These are phyloP conservation scores for Oryza officinalis DNA, from an alignment of 176 grass and related monocot genomes.

Conservation along the genomic window DNA sequence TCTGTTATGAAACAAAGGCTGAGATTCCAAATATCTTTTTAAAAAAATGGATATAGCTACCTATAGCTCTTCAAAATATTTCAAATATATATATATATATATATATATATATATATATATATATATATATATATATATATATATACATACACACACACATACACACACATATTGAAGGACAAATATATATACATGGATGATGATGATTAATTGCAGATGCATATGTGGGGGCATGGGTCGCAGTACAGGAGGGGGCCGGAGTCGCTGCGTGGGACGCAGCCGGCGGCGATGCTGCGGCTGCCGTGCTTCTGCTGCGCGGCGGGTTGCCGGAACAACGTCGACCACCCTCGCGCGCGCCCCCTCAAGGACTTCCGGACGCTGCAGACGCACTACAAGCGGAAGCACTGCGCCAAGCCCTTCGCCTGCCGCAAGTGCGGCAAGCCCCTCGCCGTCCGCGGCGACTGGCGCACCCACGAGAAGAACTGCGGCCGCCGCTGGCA, in stretches of 20 bases:
- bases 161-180: too few relatives aligned
- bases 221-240: constrained; percentile 76
- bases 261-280: constrained; percentile 62
- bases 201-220: constrained; percentile 43
- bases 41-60: too few relatives aligned
- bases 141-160: too few relatives aligned
- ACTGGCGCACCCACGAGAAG: constrained; percentile 96
- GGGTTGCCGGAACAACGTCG: constrained; percentile 57
- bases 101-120: too few relatives aligned
- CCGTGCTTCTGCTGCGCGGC: constrained; percentile 66
- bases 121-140: too few relatives aligned
- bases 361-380: constrained; percentile 75
- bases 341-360: constrained; percentile 57
- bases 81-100: background rate
- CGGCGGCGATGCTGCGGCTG: constrained; percentile 69
- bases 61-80: too few relatives aligned
- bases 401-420: constrained; percentile 66
- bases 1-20: too few relatives aligned
- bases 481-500: constrained; percentile 67
- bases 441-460: constrained; percentile 82
- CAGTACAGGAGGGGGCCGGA: constrained; percentile 57
- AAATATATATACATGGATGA: background rate
- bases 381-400: constrained; percentile 67
- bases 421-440: constrained; percentile 70
- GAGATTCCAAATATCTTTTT: too few relatives aligned